phyloP scores from a whole-genome alignment of 2,329 filamentous ascomycete genomes.

The Aspergillus fumigatiaffinis region DNA sequence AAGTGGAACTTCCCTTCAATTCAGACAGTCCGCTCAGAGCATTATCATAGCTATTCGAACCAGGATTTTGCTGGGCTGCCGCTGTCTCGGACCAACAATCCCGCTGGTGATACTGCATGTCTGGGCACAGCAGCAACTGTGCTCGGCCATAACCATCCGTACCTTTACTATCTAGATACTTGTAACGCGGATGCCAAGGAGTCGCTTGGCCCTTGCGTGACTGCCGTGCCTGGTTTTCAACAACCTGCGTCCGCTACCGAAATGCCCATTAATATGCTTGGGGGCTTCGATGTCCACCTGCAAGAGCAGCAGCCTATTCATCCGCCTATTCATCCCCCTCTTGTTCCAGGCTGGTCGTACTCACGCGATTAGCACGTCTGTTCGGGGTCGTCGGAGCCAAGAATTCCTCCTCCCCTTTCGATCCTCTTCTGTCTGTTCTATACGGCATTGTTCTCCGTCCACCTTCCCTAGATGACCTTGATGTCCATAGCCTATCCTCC shows the following conservation, averaged over 20 bases:
- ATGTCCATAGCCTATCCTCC: neutral
- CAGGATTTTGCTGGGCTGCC: constrained; percentile 19
- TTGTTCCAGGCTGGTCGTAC: constrained; percentile 18
- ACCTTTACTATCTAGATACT: constrained; percentile 23
- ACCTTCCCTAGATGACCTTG: neutral
- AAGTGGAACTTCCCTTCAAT: constrained; percentile 28
- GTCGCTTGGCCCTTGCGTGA: constrained; percentile 11
- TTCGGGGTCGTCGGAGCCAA: neutral
- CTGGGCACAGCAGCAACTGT: constrained; percentile 7
- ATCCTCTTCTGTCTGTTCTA: neutral
- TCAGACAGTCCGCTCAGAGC: constrained; percentile 11
- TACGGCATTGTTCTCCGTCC: neutral
- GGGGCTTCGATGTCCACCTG: constrained; percentile 21
- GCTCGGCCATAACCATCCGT: constrained; percentile 15
- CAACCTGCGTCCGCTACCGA: constrained; percentile 9
- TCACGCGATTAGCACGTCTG: constrained; percentile 11
- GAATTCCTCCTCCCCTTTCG: neutral
- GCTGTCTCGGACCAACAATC: constrained; percentile 14
- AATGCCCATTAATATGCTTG: constrained; percentile 22
- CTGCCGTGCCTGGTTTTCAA: constrained; percentile 13
- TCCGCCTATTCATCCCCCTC: constrained; percentile 9
- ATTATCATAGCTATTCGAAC: constrained; percentile 20
- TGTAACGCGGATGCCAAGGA: constrained; percentile 12
- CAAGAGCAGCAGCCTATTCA: constrained; percentile 19
- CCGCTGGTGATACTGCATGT: constrained; percentile 11